Evolutionary conservation across 2,329 filamentous ascomycete genomes (phyloP).

Genomic region (Emmonsiellopsis sp.): DNA sequence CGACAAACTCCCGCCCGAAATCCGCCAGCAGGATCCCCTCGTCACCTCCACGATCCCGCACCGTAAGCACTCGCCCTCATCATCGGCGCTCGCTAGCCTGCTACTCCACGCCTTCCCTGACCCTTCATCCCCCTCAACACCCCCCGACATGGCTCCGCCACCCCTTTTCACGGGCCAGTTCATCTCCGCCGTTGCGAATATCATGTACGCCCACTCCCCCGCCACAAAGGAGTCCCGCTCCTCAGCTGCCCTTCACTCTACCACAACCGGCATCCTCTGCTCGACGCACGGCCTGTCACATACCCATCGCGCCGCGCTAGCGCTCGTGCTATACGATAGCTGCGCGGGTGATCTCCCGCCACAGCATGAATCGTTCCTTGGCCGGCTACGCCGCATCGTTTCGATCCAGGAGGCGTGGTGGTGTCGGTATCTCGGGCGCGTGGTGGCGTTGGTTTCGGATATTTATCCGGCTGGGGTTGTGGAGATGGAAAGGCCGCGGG

Average conservation of each 20-base stretch:
- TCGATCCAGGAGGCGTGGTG: conserved; percentile 52
- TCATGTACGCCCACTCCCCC: conserved; percentile 45
- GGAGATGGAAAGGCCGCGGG: conserved; percentile 11
- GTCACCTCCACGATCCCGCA: conserved; percentile 49
- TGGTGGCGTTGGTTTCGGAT: conserved; percentile 48
- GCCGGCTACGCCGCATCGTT: conserved; percentile 44
- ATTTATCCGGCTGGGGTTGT: conserved; percentile 53
- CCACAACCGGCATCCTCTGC: conserved; percentile 58
- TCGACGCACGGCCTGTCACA: conserved; percentile 66
- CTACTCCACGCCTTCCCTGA: conserved; percentile 41
- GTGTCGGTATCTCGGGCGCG: conserved; percentile 53
- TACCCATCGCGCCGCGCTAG: conserved; percentile 59
- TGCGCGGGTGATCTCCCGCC: conserved; percentile 60
- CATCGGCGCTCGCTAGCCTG: conserved; percentile 34
- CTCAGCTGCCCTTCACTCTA: conserved; percentile 61
- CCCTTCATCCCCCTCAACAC: conserved; percentile 10
- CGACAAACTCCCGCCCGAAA: conserved; percentile 50
- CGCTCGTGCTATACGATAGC: conserved; percentile 60
- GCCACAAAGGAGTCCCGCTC: conserved; percentile 48
- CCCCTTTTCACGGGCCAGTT: conserved; percentile 37
- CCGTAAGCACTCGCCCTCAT: conserved; percentile 37
- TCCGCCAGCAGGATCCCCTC: conserved; percentile 59
- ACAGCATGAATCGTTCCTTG: conserved; percentile 46
- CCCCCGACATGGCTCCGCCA: conserved; percentile 22
- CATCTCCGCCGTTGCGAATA: conserved; percentile 49